These are phyloP conservation scores for Pseudoturritis turrita DNA, from an alignment of 345 rosid genomes.

Conservation along the genomic window DNA sequence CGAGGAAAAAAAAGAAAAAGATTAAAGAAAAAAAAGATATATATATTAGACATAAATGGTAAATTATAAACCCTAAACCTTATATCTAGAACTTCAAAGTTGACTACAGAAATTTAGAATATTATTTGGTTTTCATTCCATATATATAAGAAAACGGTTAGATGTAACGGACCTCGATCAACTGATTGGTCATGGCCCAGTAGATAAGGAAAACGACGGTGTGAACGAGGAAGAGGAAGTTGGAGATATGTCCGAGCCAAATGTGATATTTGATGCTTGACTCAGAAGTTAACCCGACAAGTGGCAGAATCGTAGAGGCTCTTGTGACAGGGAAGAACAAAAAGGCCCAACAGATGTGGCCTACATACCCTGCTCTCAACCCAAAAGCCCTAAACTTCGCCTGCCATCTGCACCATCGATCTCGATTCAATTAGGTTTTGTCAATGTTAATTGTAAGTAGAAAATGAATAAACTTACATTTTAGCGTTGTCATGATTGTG, in stretches of 20 bases:
- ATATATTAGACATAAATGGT: neutral
- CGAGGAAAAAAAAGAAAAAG: neutral
- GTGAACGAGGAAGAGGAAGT: neutral
- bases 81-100: too few relatives aligned
- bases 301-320: neutral
- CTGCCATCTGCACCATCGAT: neutral
- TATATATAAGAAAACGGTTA: neutral
- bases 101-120: too few relatives aligned
- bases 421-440: neutral
- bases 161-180: neutral
- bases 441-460: neutral
- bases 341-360: neutral
- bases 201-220: neutral
- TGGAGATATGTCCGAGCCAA: neutral
- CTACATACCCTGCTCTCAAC: neutral
- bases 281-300: neutral
- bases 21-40: too few relatives aligned
- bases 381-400: neutral
- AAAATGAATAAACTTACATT: neutral
- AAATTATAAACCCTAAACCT: too few relatives aligned
- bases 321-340: neutral
- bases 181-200: neutral
- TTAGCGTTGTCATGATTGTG: neutral
- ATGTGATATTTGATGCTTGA: neutral
- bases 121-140: too few relatives aligned